Base-by-base conservation (phyloP, 1,284 basidiomycete species). In the Apiotrichum laibachii region DNA sequence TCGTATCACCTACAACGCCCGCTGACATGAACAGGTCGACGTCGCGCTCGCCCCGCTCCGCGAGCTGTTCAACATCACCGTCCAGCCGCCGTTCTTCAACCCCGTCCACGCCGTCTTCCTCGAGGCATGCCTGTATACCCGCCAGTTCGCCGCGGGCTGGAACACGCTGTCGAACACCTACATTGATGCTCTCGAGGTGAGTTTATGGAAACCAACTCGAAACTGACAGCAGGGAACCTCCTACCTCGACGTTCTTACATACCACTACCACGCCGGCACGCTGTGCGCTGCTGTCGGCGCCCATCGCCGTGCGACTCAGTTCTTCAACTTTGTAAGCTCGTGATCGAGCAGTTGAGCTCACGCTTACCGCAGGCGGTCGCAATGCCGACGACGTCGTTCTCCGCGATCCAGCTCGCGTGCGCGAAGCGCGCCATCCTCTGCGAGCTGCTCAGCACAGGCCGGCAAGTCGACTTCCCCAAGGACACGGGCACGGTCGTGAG, bases 371-470 rank as follows among this genome's bases (percentile, higher is more conserved):
- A 76, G 74, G 72, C 68, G 3, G 66, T 72, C 1, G 55, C 69
- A 5, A 58, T 69, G 18, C 72, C 73, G 2, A 72, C 72, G 2
- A 21, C 56, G 2, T 57, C 65, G 7, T 59, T 65, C 1, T 76
- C 75, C 1, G 75, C 72, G 16, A 70, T 76, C 43, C 75, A 76
- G 55, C 39, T 74, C 1, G 63, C 70, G 11, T 66, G 63, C 39
- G 73, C 70, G 1, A 76, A 76, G 54, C 67, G 75, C 35, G 75
- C 75, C 5, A 66, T 75, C 31, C 66, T 77, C 10, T 75, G 72
- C 55, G 71, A 72, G 50, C 47, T 75, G 0, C 60, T 77, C 26
- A 50, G 51, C 21, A 66, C 66, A 7, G 75, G 75, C 26, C 51
- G 69, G 67, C 43, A 61, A 15, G 26, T 69, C 22, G 22, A 49